These are phyloP conservation scores for Scenedesmus sp. DNA, from an alignment of 163 green algal genomes.

Conservation along the genomic window DNA sequence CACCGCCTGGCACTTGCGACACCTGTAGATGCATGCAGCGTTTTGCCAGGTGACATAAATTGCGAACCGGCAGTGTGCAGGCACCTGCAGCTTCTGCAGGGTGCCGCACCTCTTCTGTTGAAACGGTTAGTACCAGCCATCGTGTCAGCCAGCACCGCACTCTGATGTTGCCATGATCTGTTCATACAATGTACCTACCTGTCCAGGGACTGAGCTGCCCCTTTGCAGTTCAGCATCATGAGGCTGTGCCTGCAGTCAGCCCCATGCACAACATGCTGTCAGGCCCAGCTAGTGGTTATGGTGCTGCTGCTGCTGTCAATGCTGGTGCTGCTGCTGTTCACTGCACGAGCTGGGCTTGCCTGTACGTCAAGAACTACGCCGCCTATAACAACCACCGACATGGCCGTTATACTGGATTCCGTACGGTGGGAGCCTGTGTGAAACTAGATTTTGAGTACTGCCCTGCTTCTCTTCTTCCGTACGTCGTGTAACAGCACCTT, in stretches of 20 bases:
- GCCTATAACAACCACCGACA: constrained; percentile 30
- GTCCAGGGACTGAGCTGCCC: constrained; percentile 31
- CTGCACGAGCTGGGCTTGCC: background rate
- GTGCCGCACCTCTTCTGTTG: too few species aligned
- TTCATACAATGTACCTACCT: background rate
- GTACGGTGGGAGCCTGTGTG: background rate
- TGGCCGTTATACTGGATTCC: background rate
- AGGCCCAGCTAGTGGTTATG: background rate
- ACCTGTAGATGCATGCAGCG: background rate
- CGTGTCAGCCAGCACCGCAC: background rate
- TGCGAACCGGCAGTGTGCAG: background rate
- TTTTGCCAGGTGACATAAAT: background rate
- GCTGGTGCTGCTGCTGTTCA: background rate
- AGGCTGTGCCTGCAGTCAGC: constrained; percentile 2
- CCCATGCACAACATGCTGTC: background rate
- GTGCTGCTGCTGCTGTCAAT: background rate
- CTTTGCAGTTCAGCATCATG: background rate
- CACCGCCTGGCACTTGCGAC: constrained; percentile 23
- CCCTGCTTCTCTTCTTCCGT: too few species aligned
- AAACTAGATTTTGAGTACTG: background rate
- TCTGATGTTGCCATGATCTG: background rate
- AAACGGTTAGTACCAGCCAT: background rate
- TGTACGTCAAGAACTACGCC: constrained; percentile 38
- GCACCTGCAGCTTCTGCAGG: background rate
- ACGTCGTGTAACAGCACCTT: too few species aligned